Base-by-base conservation (phyloP, 805 yeast genomes). In the Metschnikowia chrysomelidarum region DNA sequence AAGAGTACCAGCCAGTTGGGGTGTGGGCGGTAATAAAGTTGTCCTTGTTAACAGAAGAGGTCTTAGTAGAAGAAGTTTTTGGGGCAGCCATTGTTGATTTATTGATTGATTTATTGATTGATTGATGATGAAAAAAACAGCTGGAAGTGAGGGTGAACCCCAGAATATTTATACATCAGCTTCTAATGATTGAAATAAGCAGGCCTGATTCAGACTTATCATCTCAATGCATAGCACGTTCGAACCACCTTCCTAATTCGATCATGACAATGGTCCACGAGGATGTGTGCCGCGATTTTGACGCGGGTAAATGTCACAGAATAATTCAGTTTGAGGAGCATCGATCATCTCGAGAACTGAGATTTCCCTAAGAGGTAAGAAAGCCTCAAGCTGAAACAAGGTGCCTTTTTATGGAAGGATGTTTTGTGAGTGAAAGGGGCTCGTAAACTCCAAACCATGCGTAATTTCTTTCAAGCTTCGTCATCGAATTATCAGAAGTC, bases 141-240 rank as follows among this genome's bases (percentile, higher is more conserved):
- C 6, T 2, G 7, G 20, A 8, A 8, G 4, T 3, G 10, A 16
- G 15, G 11, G 24, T 11, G 15, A 7, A 8, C 9, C 12, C 1
- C 28, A 5, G 14, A 6, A 5, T 4, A 22, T 14, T 18, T 31
- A 24, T 31, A 31, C 24, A 31, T 9, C 27, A 23, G 10, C 10
- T n/a, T n/a, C n/a, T n/a, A n/a, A n/a, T n/a, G 10, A 14, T 9
- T 29, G 19, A 16, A 9, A 24, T 9, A 8, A n/a, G 20, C 10
- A 4, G 12, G 19, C n/a, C 35, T 9, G 11, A 30, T 5, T 5
- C 6, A 20, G 32, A 14, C 14, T 6, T 20, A 21, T 14, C 19
- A 11, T 24, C 33, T 34, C 38, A 18, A 29, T 16, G 39, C 34
- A 34, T 34, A 30, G 24, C 10, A n/a, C 18, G 39, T 35, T 16